A percentile compares a stretch with the other conserved stretches of the same genome.
phyloP scores from a whole-genome alignment of 768 basidiomycete genomes.

The Rhodotorula diobovata region DNA sequence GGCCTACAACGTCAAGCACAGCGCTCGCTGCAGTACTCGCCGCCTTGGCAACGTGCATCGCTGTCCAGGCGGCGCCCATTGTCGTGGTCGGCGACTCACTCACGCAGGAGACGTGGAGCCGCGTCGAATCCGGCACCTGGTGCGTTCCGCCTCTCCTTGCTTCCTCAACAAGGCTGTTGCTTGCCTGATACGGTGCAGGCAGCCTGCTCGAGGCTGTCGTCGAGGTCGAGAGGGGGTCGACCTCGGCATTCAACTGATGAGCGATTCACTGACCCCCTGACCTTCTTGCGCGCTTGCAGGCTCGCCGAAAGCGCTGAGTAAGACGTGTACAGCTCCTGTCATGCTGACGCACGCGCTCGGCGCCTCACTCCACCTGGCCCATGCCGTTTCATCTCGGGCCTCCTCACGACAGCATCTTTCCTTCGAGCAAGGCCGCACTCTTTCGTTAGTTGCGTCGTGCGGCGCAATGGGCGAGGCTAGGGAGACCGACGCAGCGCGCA shows the following conservation, averaged over 20 bases:
- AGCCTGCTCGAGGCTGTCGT: background rate
- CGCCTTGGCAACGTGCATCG: background rate
- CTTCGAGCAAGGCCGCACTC: too few species aligned
- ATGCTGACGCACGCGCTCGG: too few species aligned
- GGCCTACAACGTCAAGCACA: background rate
- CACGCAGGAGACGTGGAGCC: slow-evolving; percentile 22
- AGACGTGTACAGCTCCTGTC: too few species aligned
- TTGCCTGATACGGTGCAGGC: too few species aligned
- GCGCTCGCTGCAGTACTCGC: background rate
- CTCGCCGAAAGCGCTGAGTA: too few species aligned
- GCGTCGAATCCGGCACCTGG: slow-evolving; percentile 5
- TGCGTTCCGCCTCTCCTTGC: background rate
- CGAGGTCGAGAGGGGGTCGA: background rate
- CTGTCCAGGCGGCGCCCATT: slow-evolving; percentile 15
- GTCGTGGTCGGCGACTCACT: slow-evolving; percentile 15
- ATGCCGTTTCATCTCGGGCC: too few species aligned
- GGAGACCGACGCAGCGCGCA: too few species aligned
- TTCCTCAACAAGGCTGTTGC: background rate
- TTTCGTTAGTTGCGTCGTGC: too few species aligned
- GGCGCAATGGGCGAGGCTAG: too few species aligned
- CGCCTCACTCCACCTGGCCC: too few species aligned
- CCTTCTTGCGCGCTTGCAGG: background rate
- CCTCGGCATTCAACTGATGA: background rate
- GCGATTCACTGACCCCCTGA: background rate
- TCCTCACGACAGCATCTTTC: too few species aligned